A percentile compares a stretch with the other conserved stretches of the same genome.
phyloP scores from a whole-genome alignment of 2,329 filamentous ascomycete genomes.

The Exophiala xenobiotica region DNA sequence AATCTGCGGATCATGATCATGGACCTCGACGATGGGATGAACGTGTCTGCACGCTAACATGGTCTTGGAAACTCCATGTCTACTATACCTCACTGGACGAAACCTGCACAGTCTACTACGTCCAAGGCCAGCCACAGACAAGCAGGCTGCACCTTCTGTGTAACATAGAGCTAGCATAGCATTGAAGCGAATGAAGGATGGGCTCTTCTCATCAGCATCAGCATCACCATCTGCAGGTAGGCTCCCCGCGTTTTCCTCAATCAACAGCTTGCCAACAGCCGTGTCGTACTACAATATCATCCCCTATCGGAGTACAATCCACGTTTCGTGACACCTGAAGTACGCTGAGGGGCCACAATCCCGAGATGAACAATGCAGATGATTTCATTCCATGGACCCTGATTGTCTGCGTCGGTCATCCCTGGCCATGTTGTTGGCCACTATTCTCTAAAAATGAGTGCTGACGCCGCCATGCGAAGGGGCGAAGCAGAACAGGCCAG shows the following conservation, averaged over 20 bases:
- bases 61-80: not conserved
- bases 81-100: not conserved
- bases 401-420: not conserved
- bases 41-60: not conserved
- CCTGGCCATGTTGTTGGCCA: not conserved
- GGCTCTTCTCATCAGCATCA: not conserved
- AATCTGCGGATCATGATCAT: not conserved
- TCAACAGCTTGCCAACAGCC: constrained; percentile 8
- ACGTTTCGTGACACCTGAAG: constrained; percentile 20
- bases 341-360: constrained; percentile 8
- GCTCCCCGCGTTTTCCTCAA: constrained; percentile 17
- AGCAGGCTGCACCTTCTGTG: too few species aligned
- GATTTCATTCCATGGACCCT: not conserved
- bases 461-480: not conserved
- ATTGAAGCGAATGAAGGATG: not conserved
- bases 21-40: not conserved
- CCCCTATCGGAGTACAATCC: constrained; percentile 14
- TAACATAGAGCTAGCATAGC: not conserved
- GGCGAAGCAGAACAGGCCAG: not conserved
- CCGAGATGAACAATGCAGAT: not conserved
- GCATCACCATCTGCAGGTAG: constrained; percentile 10
- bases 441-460: constrained; percentile 1
- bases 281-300: constrained; percentile 18
- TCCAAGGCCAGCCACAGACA: too few species aligned
- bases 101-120: too few species aligned